These are phyloP conservation scores for Quercus aquifolioides DNA, from an alignment of 306 rosid species.

Conservation along the genomic window DNA sequence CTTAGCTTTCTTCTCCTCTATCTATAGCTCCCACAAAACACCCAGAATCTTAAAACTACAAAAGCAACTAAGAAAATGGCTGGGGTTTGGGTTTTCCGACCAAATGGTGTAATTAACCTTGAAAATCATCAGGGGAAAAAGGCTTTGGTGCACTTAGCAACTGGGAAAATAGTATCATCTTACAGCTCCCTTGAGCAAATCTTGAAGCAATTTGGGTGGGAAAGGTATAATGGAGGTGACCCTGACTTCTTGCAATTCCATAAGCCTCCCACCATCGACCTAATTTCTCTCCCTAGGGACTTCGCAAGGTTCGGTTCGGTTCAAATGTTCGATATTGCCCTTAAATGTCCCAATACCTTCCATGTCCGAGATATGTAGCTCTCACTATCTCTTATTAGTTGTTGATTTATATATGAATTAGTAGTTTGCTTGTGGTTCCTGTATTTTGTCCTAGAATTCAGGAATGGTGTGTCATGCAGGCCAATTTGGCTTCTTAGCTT, in stretches of 20 bases:
- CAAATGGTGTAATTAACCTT: constrained; percentile 59
- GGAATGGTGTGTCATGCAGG: neutral
- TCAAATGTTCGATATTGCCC: constrained; percentile 86
- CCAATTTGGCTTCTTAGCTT: neutral
- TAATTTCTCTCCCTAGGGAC: constrained; percentile 82
- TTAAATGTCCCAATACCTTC: constrained; percentile 82
- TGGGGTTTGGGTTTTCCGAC: constrained; percentile 84
- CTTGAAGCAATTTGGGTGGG: constrained; percentile 77
- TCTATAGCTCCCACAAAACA: neutral
- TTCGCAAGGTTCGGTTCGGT: constrained; percentile 78
- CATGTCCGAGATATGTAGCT: constrained; percentile 58
- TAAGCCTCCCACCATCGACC: constrained; percentile 78
- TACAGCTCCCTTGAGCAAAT: constrained; percentile 63
- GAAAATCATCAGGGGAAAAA: constrained; percentile 38
- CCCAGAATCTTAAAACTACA: neutral
- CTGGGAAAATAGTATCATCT: constrained; percentile 56
- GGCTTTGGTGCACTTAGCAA: constrained; percentile 71
- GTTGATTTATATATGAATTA: neutral
- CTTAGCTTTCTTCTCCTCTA: neutral
- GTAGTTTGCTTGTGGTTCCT: neutral
- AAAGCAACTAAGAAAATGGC: constrained; percentile 42
- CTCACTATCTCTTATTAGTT: neutral
- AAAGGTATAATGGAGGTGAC: constrained; percentile 88
- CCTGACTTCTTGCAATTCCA: constrained; percentile 83
- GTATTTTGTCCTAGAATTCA: neutral